These are phyloP conservation scores for Acanthamoeba triangularis DNA, from an alignment of 208 protist genomes.

Conservation along the genomic window DNA sequence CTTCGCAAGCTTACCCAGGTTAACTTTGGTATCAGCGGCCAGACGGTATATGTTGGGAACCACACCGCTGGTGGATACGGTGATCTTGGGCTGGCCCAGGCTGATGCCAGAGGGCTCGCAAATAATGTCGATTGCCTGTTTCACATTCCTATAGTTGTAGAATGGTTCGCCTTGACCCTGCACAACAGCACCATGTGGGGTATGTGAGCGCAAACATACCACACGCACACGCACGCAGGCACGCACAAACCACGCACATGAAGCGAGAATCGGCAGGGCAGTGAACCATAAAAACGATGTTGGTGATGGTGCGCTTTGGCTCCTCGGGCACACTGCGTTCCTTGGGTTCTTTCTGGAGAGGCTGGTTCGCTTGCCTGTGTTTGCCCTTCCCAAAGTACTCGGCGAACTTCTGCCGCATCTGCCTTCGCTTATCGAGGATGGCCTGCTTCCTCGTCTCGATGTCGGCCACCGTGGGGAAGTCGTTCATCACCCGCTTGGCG, in stretches of 20 bases:
- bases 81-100: background rate
- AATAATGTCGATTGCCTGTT: background rate
- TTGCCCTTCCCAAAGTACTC: background rate
- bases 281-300: constrained; percentile 72
- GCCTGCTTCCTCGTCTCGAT: background rate
- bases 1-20: background rate
- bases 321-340: background rate
- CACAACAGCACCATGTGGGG: background rate
- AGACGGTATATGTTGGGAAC: constrained; percentile 52
- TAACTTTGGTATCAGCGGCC: constrained; percentile 1
- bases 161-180: constrained; percentile 71
- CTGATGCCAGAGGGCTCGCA: background rate
- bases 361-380: background rate
- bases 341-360: background rate
- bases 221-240: no score
- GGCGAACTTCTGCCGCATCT: background rate
- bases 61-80: constrained; percentile 49
- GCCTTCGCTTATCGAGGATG: background rate
- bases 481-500: background rate
- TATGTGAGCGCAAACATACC: background rate
- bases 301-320: constrained; percentile 15
- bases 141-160: constrained; percentile 65
- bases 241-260: no score
- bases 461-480: background rate
- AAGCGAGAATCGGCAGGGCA: background rate